A percentile compares a stretch with the other conserved stretches of the same genome.
These are phyloP conservation scores for Talaromyces adpressus DNA, from an alignment of 495 filamentous ascomycete genomes.

Conservation along the genomic window DNA sequence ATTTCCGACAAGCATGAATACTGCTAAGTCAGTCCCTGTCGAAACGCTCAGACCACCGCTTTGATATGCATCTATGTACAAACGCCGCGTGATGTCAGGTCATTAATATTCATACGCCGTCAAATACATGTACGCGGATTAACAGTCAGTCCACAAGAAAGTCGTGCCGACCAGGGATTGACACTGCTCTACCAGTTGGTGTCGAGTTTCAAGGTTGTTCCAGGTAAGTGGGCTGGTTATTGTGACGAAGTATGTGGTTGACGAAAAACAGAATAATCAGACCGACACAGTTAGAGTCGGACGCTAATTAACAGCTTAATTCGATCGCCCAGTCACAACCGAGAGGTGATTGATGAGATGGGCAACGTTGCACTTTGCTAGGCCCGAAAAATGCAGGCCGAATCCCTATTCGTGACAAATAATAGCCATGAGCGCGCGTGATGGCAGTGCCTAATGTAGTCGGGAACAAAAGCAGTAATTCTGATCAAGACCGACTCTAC, in stretches of 20 bases:
- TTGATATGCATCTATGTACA: neutral
- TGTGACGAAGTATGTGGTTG: neutral
- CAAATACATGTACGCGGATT: neutral
- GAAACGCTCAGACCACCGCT: neutral
- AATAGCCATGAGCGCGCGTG: neutral
- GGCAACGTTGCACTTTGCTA: neutral
- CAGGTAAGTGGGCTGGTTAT: neutral
- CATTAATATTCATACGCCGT: neutral
- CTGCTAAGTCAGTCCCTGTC: neutral
- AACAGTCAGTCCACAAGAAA: neutral
- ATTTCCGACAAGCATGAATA: neutral
- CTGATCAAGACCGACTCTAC: neutral
- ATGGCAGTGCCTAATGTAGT: neutral
- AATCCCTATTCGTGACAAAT: neutral
- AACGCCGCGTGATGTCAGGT: neutral
- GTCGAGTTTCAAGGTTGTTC: neutral
- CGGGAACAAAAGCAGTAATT: neutral
- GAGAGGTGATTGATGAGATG: neutral
- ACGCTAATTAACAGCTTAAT: neutral
- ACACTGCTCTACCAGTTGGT: neutral
- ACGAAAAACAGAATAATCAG: neutral
- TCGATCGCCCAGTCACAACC: neutral
- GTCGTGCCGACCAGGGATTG: neutral
- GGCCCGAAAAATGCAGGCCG: neutral
- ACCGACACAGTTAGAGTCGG: neutral